Evolutionary conservation across 2,329 filamentous ascomycete species (phyloP), one percentile per base, ranked within the genome.

Genomic region (Chaetomium sp.): DNA sequence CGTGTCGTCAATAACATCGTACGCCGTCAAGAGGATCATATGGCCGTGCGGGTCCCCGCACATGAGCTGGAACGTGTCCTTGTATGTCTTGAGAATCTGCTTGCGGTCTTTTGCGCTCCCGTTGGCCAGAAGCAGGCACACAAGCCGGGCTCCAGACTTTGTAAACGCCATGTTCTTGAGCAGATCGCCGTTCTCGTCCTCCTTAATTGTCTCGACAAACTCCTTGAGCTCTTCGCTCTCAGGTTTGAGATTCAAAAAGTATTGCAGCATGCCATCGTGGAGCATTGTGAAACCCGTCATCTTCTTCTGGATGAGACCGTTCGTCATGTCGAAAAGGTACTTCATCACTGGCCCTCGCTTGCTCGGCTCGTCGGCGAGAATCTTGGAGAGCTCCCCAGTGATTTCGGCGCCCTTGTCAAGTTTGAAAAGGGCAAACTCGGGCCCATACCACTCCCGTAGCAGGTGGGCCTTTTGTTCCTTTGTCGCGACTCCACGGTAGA

Each of bases 241-340:
- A 4, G 82, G 76, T 61, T 87, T 86, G 47, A 86, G 84, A 65
- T 88, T 92, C 52, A 90, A 75, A 73, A 92, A 96, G 72, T 96
- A 99, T 70, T 99, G 92, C 57, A 96, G 78, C 91, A 99, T 96
- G 49, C 94, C 94, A 67, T 97, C 94, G 71, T 99, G 95, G 19
- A 99, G 82, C 81, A 99, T 95, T 2, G 92, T 97, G 73, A 99
- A 97, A 8, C 90, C 92, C 0, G 90, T 95, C 74, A 94, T 86
- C 74, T 94, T 94, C 81, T 99, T 99, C 73, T 99, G 91, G 48
- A 97, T 81, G 43, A 99, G 81, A 59, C 87, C 84, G 72, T 96
- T 96, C 76, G 95, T 94, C 74, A 96, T 82, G 63, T 89, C 87
- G 61, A 86, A 80, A 53, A 97, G 77, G 67, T 88, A 88, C 68